Evolutionary conservation across 345 rosid genomes (phyloP).

Genomic region (Salix arbutifolia): DNA sequence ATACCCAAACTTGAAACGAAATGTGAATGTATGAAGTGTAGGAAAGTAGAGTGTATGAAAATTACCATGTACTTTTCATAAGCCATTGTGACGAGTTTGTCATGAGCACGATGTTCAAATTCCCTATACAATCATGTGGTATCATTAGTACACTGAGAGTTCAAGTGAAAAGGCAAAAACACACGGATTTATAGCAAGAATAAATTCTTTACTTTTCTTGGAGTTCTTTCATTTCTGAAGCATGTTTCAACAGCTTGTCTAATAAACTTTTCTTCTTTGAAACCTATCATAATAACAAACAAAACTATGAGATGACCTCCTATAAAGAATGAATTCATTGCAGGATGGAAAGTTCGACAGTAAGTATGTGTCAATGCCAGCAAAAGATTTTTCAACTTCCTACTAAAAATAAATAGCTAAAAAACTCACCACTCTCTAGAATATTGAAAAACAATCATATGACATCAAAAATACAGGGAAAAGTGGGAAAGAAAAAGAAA

Average conservation of each 20-base stretch:
- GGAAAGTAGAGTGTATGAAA: not conserved
- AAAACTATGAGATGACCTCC: constrained; percentile 2
- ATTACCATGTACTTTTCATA: constrained; percentile 81
- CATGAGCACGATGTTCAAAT: constrained; percentile 62
- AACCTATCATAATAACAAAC: constrained; percentile 41
- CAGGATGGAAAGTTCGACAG: constrained; percentile 13
- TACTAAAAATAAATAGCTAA: not conserved
- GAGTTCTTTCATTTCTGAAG: constrained; percentile 51
- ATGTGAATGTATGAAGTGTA: not conserved
- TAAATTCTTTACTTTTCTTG: constrained; percentile 63
- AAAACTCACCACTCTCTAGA: not conserved
- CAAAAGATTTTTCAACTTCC: constrained; percentile 4
- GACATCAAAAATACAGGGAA: not conserved
- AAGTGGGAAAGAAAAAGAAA: not conserved
- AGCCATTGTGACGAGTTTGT: constrained; percentile 76
- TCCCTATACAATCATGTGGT: constrained; percentile 42
- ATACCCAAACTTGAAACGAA: not conserved
- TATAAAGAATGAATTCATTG: not conserved
- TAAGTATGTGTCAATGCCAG: not conserved
- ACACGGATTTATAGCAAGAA: constrained; percentile 14
- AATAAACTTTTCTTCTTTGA: constrained; percentile 62
- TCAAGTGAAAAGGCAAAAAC: constrained; percentile 10
- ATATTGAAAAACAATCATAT: not conserved
- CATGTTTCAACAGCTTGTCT: constrained; percentile 56
- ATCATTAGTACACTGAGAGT: constrained; percentile 1